phyloP scores from a whole-genome alignment of 2,329 filamentous ascomycete species.

The Davidsoniella eucalypti region DNA sequence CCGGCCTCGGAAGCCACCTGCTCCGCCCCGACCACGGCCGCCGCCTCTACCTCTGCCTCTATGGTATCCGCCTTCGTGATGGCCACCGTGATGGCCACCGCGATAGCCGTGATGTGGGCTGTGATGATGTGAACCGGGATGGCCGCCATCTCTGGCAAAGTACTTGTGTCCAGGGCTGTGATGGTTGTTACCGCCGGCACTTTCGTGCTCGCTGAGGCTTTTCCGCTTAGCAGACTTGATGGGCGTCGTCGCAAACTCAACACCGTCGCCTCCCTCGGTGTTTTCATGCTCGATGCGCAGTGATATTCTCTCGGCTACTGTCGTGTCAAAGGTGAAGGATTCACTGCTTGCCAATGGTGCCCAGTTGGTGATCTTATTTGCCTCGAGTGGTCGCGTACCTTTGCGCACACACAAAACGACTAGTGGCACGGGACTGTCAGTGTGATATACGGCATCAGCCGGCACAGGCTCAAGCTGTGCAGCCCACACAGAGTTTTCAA shows the following conservation, averaged over 20 bases:
- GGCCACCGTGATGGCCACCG: slow-evolving; percentile 17
- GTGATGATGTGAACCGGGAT: slow-evolving; percentile 10
- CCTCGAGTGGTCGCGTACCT: slow-evolving; percentile 62
- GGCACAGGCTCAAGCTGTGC: slow-evolving; percentile 60
- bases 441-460: slow-evolving; percentile 50
- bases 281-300: slow-evolving; percentile 64
- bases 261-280: slow-evolving; percentile 42
- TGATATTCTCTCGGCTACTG: slow-evolving; percentile 73
- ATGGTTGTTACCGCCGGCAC: slow-evolving; percentile 16
- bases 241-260: slow-evolving; percentile 44
- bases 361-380: slow-evolving; percentile 70
- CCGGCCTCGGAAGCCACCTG: slow-evolving; percentile 22
- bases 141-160: slow-evolving; percentile 18
- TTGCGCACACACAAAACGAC: slow-evolving; percentile 71
- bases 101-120: slow-evolving; percentile 17
- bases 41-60: slow-evolving; percentile 26
- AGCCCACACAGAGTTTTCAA: slow-evolving; percentile 77
- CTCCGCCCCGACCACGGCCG: not conserved
- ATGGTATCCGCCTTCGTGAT: slow-evolving; percentile 26
- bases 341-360: slow-evolving; percentile 55
- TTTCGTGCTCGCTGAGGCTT: slow-evolving; percentile 1
- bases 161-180: slow-evolving; percentile 23
- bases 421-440: slow-evolving; percentile 60
- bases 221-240: slow-evolving; percentile 36
- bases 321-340: slow-evolving; percentile 62